A percentile compares a stretch with the other conserved stretches of the same genome.
Evolutionary conservation across 306 rosid species (phyloP).

Genomic region (Vicia sativa): DNA sequence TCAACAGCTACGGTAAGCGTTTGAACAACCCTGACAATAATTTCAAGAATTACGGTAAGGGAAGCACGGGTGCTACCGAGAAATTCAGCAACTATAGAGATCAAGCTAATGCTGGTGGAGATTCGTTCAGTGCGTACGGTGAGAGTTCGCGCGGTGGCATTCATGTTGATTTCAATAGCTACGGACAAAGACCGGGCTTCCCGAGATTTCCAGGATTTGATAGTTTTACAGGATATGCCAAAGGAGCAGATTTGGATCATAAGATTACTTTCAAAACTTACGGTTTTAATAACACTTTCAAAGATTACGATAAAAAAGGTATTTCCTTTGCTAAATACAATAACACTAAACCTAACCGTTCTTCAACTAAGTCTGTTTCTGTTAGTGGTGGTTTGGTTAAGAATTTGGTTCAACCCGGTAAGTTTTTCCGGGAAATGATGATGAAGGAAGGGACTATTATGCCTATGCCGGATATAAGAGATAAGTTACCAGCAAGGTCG

Average conservation of each 20-base stretch:
- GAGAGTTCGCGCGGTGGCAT: conserved; percentile 49
- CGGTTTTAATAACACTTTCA: conserved; percentile 59
- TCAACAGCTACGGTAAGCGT: conserved; percentile 52
- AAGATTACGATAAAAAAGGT: conserved; percentile 49
- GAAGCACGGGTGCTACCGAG: conserved; percentile 47
- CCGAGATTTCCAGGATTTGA: background rate
- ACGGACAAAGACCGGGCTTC: conserved; percentile 50
- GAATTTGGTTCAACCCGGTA: conserved; percentile 67
- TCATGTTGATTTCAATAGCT: conserved; percentile 59
- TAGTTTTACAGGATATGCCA: background rate
- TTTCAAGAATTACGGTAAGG: conserved; percentile 68
- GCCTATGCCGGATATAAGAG: conserved; percentile 77
- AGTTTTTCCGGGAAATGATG: conserved; percentile 71
- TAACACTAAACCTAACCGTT: conserved; percentile 38
- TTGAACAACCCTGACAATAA: conserved; percentile 53
- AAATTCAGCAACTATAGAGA: conserved; percentile 67
- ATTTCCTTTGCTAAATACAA: conserved; percentile 46
- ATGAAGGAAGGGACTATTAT: conserved; percentile 60
- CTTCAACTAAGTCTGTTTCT: background rate
- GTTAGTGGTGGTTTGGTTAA: conserved; percentile 49
- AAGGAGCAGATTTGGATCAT: conserved; percentile 22
- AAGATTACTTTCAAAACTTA: conserved; percentile 59
- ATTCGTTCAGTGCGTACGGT: conserved; percentile 64
- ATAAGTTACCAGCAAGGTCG: conserved; percentile 75
- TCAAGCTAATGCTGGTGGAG: conserved; percentile 60